These are phyloP conservation scores for Phytophthora fragariaefolia DNA, from an alignment of 352 stramenopile species.

Conservation along the genomic window DNA sequence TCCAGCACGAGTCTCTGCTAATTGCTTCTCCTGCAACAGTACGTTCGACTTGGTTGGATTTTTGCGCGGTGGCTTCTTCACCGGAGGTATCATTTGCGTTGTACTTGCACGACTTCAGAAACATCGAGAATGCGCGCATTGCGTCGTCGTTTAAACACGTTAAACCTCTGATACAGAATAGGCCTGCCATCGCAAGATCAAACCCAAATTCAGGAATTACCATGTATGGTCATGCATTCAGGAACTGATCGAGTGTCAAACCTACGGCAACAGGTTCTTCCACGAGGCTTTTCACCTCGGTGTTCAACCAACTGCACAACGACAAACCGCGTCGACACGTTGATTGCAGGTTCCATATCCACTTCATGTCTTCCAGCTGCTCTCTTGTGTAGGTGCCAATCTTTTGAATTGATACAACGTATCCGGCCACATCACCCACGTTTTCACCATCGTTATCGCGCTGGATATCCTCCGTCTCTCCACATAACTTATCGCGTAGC, in stretches of 20 bases:
- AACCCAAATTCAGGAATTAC: too few relatives aligned
- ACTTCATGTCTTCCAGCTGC: slow-evolving; percentile 19
- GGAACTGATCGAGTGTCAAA: background rate
- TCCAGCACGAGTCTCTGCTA: slow-evolving; percentile 4
- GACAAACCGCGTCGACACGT: slow-evolving; percentile 4
- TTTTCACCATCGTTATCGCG: slow-evolving; percentile 3
- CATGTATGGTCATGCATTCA: too few relatives aligned
- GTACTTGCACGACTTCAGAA: slow-evolving; percentile 9
- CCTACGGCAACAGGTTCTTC: background rate
- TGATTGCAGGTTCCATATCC: slow-evolving; percentile 13
- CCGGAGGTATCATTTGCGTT: background rate
- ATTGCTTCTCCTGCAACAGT: slow-evolving; percentile 1
- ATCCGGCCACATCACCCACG: background rate
- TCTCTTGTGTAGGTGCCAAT: background rate
- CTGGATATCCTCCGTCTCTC: background rate
- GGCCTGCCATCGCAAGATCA: too few relatives aligned
- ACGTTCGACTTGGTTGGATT: background rate
- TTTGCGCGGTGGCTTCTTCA: background rate
- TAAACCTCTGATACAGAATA: too few relatives aligned
- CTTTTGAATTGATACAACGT: slow-evolving; percentile 6
- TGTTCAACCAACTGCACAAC: slow-evolving; percentile 11
- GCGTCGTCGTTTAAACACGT: slow-evolving; percentile 1
- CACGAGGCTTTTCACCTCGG: background rate
- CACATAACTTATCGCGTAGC: background rate
- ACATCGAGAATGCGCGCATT: slow-evolving; percentile 3